Conservation (phyloP, 1,284 basidiomycete genomes). For the Microbotryum intermedium region DNA sequence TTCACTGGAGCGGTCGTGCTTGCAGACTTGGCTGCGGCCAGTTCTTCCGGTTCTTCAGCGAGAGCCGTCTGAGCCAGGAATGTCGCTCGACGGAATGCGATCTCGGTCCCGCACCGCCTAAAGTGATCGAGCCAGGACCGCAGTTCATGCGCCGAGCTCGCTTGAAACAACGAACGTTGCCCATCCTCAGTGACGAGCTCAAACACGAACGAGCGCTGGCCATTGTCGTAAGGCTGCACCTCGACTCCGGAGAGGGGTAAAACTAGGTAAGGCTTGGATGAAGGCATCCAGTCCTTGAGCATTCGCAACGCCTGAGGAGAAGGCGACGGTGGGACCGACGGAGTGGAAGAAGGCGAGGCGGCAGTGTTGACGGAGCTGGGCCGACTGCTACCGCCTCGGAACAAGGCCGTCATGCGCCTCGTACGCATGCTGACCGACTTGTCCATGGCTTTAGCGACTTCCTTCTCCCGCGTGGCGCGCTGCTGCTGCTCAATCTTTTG, state of each 20-base stretch:
- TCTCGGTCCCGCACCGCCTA: constrained; percentile 56
- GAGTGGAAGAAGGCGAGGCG: not conserved
- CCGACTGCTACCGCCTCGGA: not conserved
- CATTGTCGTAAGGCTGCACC: constrained; percentile 60
- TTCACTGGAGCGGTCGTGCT: not conserved
- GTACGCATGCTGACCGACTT: constrained; percentile 7
- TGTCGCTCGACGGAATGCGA: constrained; percentile 66
- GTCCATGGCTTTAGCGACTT: constrained; percentile 6
- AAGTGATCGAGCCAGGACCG: constrained; percentile 64
- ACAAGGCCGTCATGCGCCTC: constrained; percentile 5
- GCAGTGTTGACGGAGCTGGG: not conserved
- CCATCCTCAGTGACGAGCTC: constrained; percentile 75
- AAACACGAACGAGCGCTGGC: constrained; percentile 68
- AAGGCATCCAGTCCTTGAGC: constrained; percentile 1
- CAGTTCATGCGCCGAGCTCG: constrained; percentile 57
- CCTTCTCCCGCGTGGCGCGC: constrained; percentile 1
- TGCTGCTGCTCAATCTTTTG: constrained; percentile 2
- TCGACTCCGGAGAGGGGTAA: constrained; percentile 61
- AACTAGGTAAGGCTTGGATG: constrained; percentile 56
- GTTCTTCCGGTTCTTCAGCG: constrained; percentile 58
- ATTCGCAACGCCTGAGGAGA: not conserved
- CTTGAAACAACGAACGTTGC: constrained; percentile 66
- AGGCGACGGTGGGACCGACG: not conserved
- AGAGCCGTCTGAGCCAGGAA: constrained; percentile 64
- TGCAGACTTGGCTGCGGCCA: constrained; percentile 42